Evolutionary conservation across 306 rosid species (phyloP), one percentile per base, ranked within the genome.

Genomic region (Adenanthera pavonina): DNA sequence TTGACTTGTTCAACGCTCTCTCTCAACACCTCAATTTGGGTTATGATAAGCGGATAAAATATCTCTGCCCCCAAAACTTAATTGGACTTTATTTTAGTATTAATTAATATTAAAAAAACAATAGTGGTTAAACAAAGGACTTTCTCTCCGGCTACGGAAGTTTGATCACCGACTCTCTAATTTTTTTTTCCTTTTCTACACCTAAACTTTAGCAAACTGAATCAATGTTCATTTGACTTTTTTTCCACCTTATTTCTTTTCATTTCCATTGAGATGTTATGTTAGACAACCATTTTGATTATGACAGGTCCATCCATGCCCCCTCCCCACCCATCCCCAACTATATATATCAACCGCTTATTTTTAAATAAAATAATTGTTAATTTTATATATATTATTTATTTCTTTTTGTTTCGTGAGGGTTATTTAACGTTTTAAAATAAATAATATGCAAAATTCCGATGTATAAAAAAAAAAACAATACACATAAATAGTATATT

Each of bases 101-200:
- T 25, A 25, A 25, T 25, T 25, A 25, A 25, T 25, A 25, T 25
- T 25, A 25, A 25, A 25, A 25, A 25, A 25, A 25, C 1, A 25
- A 25, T 25, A 25, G 30, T 25, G 1, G 30, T 25, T 25, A 25
- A 25, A 25, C 30, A 25, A 25, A 25, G 30, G 30, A 25, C 30
- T 25, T 25, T 25, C 30, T 87, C 69, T 78, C 0, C 2, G 33
- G 12, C 62, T 52, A 15, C 72, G 49, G 34, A 82, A 84, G 78
- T 90, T 83, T 80, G 87, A 84, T 83, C 88, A 86, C 89, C 93
- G 38, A 92, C 87, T 84, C 78, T 30, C 10, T 59, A 10, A 10
- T 78, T 80, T 84, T 86, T 57, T 79, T 85, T 83, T 86, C 84
- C 76, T 84, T 84, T 84, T 0, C 52, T 81, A 36, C 60, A 84